Evolutionary conservation across 1,284 basidiomycete species (phyloP).

Genomic region (Cryptococcus jaspeensis): DNA sequence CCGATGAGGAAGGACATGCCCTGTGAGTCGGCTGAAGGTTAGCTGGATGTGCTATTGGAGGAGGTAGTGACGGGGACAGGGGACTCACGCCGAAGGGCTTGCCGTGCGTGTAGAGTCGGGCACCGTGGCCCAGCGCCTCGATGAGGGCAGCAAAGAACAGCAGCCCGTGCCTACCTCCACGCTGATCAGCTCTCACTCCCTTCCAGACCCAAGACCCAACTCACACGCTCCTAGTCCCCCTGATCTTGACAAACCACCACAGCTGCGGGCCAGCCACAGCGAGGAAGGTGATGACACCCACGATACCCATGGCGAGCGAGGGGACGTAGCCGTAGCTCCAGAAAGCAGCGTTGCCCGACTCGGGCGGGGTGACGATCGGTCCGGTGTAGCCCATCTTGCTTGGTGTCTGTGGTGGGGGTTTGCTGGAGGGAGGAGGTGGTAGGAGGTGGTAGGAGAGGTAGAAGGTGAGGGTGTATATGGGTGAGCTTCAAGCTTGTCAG

Average conservation of each 20-base stretch:
- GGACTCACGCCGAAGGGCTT: constrained; percentile 24
- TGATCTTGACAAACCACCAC: constrained; percentile 25
- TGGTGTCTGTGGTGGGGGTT: neutral
- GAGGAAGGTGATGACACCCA: constrained; percentile 29
- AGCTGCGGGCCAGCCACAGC: constrained; percentile 20
- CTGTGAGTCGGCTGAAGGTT: constrained; percentile 6
- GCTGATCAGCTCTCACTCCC: neutral
- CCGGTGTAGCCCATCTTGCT: constrained; percentile 31
- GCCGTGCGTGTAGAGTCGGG: constrained; percentile 25
- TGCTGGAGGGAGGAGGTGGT: too few species aligned
- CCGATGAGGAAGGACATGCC: constrained; percentile 28
- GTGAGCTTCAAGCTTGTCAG: too few species aligned
- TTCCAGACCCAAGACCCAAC: constrained; percentile 1
- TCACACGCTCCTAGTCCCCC: constrained; percentile 30
- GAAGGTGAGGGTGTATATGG: too few species aligned
- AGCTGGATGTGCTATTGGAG: too few species aligned
- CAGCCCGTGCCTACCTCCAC: constrained; percentile 18
- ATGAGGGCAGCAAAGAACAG: constrained; percentile 26
- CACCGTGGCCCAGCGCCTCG: constrained; percentile 31
- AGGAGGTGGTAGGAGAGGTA: too few species aligned
- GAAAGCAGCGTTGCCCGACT: constrained; percentile 19
- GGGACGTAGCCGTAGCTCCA: constrained; percentile 36
- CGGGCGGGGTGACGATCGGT: constrained; percentile 17
- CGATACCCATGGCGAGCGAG: constrained; percentile 29
- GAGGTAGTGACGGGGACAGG: too few species aligned